A percentile compares a stretch with the other conserved stretches of the same genome.
phyloP scores from a whole-genome alignment of 1,139 yeast species.

The Insectozyma bohioensis region DNA sequence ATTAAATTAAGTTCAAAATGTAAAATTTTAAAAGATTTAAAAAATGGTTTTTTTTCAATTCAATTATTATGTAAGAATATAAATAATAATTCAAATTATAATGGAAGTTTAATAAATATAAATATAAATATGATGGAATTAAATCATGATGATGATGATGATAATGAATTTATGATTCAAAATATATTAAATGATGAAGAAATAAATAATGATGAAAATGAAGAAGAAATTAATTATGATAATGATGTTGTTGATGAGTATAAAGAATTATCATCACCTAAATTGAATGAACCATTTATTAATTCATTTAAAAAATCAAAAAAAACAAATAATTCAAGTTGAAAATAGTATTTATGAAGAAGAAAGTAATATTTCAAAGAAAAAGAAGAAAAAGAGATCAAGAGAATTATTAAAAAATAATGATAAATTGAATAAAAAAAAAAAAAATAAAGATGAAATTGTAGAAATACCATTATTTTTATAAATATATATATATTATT shows the following conservation, averaged over 20 bases:
- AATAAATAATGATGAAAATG: too few species aligned
- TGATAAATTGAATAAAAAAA: too few species aligned
- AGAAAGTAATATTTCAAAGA: too few species aligned
- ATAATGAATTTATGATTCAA: constrained; percentile 15
- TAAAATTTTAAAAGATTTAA: constrained; percentile 58
- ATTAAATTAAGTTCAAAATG: constrained; percentile 59
- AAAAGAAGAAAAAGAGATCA: too few species aligned
- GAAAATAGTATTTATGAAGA: constrained; percentile 5
- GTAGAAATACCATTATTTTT: too few species aligned
- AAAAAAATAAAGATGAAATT: too few species aligned
- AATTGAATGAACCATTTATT: constrained; percentile 11
- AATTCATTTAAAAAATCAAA: constrained; percentile 9
- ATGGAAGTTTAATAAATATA: constrained; percentile 64
- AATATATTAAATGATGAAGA: constrained; percentile 1
- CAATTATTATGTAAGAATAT: constrained; percentile 44
- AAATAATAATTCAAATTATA: constrained; percentile 37
- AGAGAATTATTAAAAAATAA: too few species aligned
- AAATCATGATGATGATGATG: constrained; percentile 15
- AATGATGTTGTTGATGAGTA: too few species aligned
- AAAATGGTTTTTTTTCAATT: constrained; percentile 51
- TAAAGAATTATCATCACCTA: too few species aligned
- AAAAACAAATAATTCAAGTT: constrained; percentile 5
- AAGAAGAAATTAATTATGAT: too few species aligned
- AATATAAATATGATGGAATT: constrained; percentile 57
- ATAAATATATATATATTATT: too few species aligned